Base-by-base conservation (phyloP, 495 filamentous ascomycete genomes). In the Pyrenula massariospora region DNA sequence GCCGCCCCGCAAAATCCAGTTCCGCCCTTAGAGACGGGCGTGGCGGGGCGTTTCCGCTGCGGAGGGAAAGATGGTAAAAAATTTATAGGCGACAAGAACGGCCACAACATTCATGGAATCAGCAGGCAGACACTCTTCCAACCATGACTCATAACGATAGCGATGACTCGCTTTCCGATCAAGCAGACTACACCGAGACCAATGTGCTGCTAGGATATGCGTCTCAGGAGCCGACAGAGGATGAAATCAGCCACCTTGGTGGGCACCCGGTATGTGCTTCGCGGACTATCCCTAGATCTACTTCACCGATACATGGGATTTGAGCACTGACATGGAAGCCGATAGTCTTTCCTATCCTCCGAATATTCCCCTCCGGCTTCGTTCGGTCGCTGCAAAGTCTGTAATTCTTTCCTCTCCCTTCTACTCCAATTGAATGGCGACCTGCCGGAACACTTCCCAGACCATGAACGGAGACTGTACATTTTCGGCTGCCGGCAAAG, bases 341-440 rank as follows among this genome's bases (percentile, higher is more conserved):
- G 23, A 20, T 12, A 52, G 47, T n/a, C 24, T 22, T 21, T 53
- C 3, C 25, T 24, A 47, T 50, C 11, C 0, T 70, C 79, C 2
- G 70, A 66, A 54, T 79, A 76, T 42, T 76, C 87, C 12, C 87
- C 91, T n/a, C 85, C 87, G 1, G 86, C 87, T 20, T 76, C 84
- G 0, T 79, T 95, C 3, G 89, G 86, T 25, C 86, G 83, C 72
- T 99, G 93, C 75, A 91, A 87, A 69, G 79, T 87, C 60, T 99
- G 93, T 78, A 90, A 90, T 57, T 78, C 79, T 25, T 68, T 88
- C 48, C 91, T 96, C 84, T 77, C 83, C 0, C 77, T 96, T 2
- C 80, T 97, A 12, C 79, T 99, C 48, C 89, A 97, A 68, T 76
- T 99, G 49, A 88, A 99, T 70, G 92, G 84, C 62, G 91, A 95